Conservation (phyloP, 768 basidiomycete genomes). For the Porphyrellus cyaneotinctus region DNA sequence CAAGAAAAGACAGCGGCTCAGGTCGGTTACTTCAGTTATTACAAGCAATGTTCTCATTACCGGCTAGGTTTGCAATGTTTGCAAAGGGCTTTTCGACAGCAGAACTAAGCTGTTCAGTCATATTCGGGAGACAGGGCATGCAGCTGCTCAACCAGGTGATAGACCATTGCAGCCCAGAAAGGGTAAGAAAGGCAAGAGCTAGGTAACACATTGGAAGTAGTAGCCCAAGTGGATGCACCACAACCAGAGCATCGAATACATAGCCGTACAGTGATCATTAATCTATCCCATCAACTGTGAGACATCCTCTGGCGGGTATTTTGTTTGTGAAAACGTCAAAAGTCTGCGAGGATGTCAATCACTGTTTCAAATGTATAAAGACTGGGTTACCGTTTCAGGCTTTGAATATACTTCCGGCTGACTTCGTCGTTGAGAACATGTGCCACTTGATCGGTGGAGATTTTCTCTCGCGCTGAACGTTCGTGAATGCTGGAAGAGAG, state of each 20-base stretch:
- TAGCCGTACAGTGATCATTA: neutral
- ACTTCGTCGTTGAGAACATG: constrained; percentile 99
- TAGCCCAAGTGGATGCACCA: constrained; percentile 10
- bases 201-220: constrained; percentile 7
- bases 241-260: neutral
- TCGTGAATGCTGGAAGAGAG: constrained; percentile 76
- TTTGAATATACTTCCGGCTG: constrained; percentile 97
- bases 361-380: neutral
- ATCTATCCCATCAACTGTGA: constrained; percentile 86
- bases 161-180: constrained; percentile 33
- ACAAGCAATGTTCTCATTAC: constrained; percentile 7
- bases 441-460: constrained; percentile 93
- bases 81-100: constrained; percentile 56
- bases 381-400: constrained; percentile 77
- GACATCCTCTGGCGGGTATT: constrained; percentile 90
- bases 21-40: constrained; percentile 6
- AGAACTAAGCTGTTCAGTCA: constrained; percentile 75
- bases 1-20: neutral
- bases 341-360: constrained; percentile 47
- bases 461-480: constrained; percentile 96
- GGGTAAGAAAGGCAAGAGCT: constrained; percentile 29
- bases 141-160: constrained; percentile 41
- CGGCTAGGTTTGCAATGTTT: constrained; percentile 60
- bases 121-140: constrained; percentile 68
- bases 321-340: constrained; percentile 92